Evolutionary conservation across 495 filamentous ascomycete species (phyloP).

Genomic region (Patellaria atrata): DNA sequence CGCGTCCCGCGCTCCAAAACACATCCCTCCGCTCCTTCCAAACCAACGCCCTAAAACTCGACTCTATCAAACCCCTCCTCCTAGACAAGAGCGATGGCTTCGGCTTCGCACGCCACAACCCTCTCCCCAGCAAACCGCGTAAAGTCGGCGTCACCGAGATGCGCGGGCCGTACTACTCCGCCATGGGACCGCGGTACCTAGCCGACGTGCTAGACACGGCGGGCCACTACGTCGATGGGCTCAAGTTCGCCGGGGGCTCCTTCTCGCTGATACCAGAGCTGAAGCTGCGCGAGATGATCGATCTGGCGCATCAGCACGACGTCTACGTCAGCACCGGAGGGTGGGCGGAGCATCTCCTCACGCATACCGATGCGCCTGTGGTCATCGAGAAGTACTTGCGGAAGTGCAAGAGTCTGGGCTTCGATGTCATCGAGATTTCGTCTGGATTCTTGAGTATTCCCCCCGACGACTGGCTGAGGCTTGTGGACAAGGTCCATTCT

Average conservation of each 20-base stretch:
- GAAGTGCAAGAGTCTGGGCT: constrained; percentile 38
- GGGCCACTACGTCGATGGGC: constrained; percentile 40
- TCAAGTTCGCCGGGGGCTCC: constrained; percentile 45
- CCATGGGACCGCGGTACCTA: constrained; percentile 39
- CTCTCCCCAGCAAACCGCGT: constrained; percentile 35
- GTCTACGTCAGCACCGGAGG: constrained; percentile 45
- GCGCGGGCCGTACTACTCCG: constrained; percentile 41
- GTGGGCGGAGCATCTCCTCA: constrained; percentile 42
- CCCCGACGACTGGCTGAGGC: constrained; percentile 41
- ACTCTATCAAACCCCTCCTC: constrained; percentile 32
- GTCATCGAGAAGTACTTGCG: constrained; percentile 38
- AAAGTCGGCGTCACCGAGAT: constrained; percentile 40
- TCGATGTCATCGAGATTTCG: constrained; percentile 42
- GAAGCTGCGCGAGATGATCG: constrained; percentile 35
- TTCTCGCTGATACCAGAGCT: constrained; percentile 39
- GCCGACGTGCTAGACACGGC: constrained; percentile 40
- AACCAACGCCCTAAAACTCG: no score
- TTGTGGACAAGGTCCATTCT: constrained; percentile 38
- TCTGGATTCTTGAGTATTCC: constrained; percentile 42
- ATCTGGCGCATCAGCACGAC: constrained; percentile 37
- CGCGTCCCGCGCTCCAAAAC: no score
- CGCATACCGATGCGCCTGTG: constrained; percentile 29
- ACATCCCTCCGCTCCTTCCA: no score
- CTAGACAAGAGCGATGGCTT: constrained; percentile 38
- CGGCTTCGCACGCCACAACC: constrained; percentile 40